Conservation (phyloP, 805 yeast genomes). For the Isabelozyma heimii region DNA sequence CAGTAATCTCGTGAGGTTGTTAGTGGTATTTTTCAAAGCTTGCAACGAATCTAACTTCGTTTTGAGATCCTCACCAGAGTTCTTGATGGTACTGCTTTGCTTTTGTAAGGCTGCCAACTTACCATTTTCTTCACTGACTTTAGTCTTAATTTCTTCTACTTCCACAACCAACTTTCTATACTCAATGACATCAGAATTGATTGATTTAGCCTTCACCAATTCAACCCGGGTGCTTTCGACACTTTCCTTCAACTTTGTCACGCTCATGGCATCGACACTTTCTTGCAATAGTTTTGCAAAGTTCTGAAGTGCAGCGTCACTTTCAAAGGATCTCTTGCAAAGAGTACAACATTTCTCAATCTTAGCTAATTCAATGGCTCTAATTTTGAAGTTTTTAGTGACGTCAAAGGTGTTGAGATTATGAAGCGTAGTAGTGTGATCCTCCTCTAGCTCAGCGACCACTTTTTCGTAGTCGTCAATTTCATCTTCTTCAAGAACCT, state of each 20-base stretch:
- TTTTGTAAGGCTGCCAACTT: conserved; percentile 1
- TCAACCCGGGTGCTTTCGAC: conserved; percentile 30
- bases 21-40: conserved; percentile 22
- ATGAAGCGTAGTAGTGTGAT: conserved; percentile 58
- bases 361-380: conserved; percentile 65
- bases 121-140: not conserved
- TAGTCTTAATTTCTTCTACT: conserved; percentile 3
- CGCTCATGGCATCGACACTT: conserved; percentile 25
- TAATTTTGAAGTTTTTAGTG: conserved; percentile 63
- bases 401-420: conserved; percentile 68
- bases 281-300: conserved; percentile 27
- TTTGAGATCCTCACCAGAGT: conserved; percentile 2
- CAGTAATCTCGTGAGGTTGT: conserved; percentile 31
- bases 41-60: conserved; percentile 9
- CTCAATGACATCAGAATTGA: conserved; percentile 25
- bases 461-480: conserved; percentile 51
- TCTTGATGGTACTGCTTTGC: conserved; percentile 2
- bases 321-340: conserved; percentile 67
- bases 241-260: conserved; percentile 25
- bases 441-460: conserved; percentile 57
- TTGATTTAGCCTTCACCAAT: conserved; percentile 24
- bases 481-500: conserved; percentile 30
- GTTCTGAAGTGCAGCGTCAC: conserved; percentile 22
- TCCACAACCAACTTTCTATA: conserved; percentile 18
- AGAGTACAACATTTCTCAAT: conserved; percentile 60